Evolutionary conservation across 192 early-diverging fungal species (phyloP), one percentile per base, ranked within the genome.

Genomic region (Kickxella alabastrina): DNA sequence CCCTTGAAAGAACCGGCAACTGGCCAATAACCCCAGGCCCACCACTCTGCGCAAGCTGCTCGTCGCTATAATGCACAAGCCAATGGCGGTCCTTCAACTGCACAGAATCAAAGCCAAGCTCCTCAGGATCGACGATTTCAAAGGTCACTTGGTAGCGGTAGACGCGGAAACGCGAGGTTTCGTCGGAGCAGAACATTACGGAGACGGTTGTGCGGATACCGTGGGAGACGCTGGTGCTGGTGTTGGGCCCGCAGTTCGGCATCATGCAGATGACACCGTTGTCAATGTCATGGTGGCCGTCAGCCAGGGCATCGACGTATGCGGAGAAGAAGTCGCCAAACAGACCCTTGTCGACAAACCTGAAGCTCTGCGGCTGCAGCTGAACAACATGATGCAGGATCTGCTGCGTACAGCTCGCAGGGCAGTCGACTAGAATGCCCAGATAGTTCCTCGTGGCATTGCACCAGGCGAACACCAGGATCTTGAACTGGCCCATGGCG

Each of bases 141-240:
- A 75, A 64, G 8, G 64, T 52, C 10, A 75, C 61, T 26, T 68
- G 59, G 50, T 68, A 75, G 22, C 65, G 64, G 34, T 75, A 75
- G 9, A 68, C 57, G 5, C 46, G 54, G 29, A 52, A 52, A 4
- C 27, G 32, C 2, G 60, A 53, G 4, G 59, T 68, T 23, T 68
- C 65, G 28, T 75, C 65, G 0, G 61, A 25, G 37, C 72, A 75
- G 34, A 75, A 75, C 65, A 75, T 68, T 14, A 49, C 36, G 3
- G 72, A 68, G 1, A 75, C 59, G 12, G 72, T 68, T 10, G 61
- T 68, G 9, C 48, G 43, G 10, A 75, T 68, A 2, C 72, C 72
- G 17, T 36, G 54, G 5, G 59, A 39, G 4, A 60, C 15, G 17
- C 60, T 68, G 8, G 51, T 54, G 5, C 49, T 44, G 8, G 60